phyloP scores from a whole-genome alignment of 2,329 filamentous ascomycete species.

The Ophiostoma pallidulum region DNA sequence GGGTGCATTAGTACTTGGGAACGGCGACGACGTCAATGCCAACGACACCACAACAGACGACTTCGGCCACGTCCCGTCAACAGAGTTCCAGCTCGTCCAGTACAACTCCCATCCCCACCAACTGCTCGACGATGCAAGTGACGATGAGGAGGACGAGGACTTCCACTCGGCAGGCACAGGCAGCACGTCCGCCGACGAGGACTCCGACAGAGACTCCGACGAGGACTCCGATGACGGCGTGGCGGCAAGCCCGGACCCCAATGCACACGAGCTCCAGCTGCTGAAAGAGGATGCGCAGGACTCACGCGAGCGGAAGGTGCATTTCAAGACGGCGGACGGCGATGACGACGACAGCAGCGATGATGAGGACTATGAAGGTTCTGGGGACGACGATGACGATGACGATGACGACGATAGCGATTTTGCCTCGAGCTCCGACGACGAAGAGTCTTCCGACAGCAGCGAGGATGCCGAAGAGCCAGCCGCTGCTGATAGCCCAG shows the following conservation, averaged over 20 bases:
- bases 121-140: background rate
- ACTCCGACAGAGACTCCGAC: constrained; percentile 22
- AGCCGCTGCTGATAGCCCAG: too few relatives aligned
- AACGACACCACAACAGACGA: background rate
- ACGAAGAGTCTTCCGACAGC: background rate
- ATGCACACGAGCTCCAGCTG: constrained; percentile 35
- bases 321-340: background rate
- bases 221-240: constrained; percentile 14
- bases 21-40: background rate
- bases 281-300: constrained; percentile 27
- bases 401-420: background rate
- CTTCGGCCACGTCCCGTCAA: too few relatives aligned
- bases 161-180: too few relatives aligned
- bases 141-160: constrained; percentile 24
- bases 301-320: background rate
- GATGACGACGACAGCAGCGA: background rate
- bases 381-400: background rate
- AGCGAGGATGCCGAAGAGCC: too few relatives aligned
- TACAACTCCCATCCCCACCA: constrained; percentile 22
- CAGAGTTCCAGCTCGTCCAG: constrained; percentile 23
- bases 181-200: constrained; percentile 20
- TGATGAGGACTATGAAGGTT: background rate
- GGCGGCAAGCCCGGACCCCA: constrained; percentile 21
- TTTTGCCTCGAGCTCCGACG: background rate
- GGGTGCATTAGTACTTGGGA: background rate